Evolutionary conservation across 148 eudicot species (phyloP), one percentile per base, ranked within the genome.

Genomic region (Fagopyrum esculentum): DNA sequence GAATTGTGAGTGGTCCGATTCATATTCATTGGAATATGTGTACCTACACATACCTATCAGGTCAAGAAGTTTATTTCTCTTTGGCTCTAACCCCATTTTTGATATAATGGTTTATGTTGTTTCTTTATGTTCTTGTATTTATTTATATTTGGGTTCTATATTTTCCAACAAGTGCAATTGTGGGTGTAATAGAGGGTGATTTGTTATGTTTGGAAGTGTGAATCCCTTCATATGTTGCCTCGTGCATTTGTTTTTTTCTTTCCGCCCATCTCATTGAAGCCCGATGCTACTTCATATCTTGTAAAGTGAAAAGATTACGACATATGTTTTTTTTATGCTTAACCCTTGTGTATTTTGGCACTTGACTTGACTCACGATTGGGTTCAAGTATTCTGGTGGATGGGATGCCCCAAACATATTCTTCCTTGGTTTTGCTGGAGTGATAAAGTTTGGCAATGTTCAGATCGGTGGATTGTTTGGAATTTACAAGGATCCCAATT

Each of bases 391-490:
- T 83, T 95, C 92, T 79, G 99, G 99, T 82, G 99, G 99, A 84
- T 95, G 99, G 99, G 89, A 85, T 30, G 99, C 99, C 52, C 97
- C 97, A 75, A 78, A 92, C 78, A 95, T 95, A 76, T 95, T 87
- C 83, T 95, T 95, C 88, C 82, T 95, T 83, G 99, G 97, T 66
- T 89, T 87, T 88, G 92, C 97, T 26, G 97, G 99, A 82, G 87
- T 95, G 73, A 83, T 95, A 82, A 95, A 92, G 86, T 95, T 92
- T 83, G 98, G 99, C 45, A 90, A 81, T 73, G 80, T 95, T 70
- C 91, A 97, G 56, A 92, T 95, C 76, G 99, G 97, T 81, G 99
- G 99, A 71, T 80, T 95, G 73, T 95, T 97, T 22, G 99, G 99
- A 82, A 92, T 92, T 51, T 95, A 92, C 83, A 95, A 95, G 70